Conservation (phyloP, 163 green algal species). For the Scenedesmus sp. region DNA sequence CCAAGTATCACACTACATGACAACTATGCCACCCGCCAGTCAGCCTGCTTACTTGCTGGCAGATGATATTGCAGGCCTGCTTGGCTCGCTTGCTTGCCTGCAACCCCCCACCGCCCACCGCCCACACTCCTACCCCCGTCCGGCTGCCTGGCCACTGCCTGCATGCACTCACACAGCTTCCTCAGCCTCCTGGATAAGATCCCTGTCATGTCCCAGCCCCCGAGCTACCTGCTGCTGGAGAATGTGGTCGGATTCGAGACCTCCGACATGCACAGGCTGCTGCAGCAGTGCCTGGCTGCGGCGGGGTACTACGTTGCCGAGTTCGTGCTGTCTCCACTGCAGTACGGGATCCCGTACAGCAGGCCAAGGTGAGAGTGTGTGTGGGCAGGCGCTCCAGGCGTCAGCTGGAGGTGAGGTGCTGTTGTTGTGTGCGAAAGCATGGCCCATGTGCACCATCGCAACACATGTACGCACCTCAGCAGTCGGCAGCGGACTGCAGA, state of each 20-base stretch:
- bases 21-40: too few species aligned
- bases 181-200: slow-evolving; percentile 26
- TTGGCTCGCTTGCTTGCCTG: background rate
- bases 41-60: background rate
- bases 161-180: too few species aligned
- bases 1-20: too few species aligned
- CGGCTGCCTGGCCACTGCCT: too few species aligned
- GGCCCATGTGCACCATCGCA: too few species aligned
- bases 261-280: slow-evolving; percentile 60
- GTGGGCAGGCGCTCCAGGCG: too few species aligned
- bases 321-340: slow-evolving; percentile 79
- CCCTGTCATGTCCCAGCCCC: slow-evolving; percentile 57
- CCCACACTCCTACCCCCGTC: too few species aligned
- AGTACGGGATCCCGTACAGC: slow-evolving; percentile 87
- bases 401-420: too few species aligned
- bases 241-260: slow-evolving; percentile 91
- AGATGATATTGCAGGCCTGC: background rate
- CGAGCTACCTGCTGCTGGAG: slow-evolving; percentile 80
- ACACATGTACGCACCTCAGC: too few species aligned
- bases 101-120: too few species aligned
- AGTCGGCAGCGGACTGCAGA: too few species aligned
- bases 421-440: too few species aligned
- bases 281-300: slow-evolving; percentile 58
- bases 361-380: slow-evolving; percentile 71
- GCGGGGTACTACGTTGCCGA: slow-evolving; percentile 72